phyloP scores from a whole-genome alignment of 2,329 filamentous ascomycete species.

The Scytalidium lignicola region DNA sequence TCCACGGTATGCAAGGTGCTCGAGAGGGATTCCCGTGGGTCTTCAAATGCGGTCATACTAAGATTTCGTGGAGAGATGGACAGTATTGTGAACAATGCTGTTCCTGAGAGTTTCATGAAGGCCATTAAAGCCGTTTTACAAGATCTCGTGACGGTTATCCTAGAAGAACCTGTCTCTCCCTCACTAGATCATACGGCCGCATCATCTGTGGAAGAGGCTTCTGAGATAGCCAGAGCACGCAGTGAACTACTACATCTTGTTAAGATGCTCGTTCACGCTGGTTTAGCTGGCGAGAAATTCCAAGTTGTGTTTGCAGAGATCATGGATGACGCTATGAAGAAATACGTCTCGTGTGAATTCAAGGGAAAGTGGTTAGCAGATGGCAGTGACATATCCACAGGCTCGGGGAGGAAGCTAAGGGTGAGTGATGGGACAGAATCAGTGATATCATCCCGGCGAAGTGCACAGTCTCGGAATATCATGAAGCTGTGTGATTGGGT shows the following conservation, averaged over 20 bases:
- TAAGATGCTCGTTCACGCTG: constrained; percentile 56
- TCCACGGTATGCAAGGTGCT: constrained; percentile 46
- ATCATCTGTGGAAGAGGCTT: constrained; percentile 6
- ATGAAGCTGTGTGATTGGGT: constrained; percentile 61
- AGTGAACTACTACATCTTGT: constrained; percentile 51
- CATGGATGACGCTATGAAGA: constrained; percentile 60
- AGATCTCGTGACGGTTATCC: constrained; percentile 45
- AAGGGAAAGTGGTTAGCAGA: constrained; percentile 52
- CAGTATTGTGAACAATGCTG: constrained; percentile 60
- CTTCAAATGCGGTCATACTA: constrained; percentile 33
- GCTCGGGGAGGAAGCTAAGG: background rate
- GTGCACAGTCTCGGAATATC: constrained; percentile 49
- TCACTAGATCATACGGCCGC: background rate
- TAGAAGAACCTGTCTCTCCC: constrained; percentile 24
- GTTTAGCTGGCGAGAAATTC: constrained; percentile 63
- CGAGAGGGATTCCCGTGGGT: constrained; percentile 26
- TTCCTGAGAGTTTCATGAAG: constrained; percentile 46
- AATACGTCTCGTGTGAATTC: constrained; percentile 58
- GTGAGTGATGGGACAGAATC: constrained; percentile 14
- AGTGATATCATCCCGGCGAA: constrained; percentile 26
- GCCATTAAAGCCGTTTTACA: constrained; percentile 51
- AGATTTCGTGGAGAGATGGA: constrained; percentile 59
- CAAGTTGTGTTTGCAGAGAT: constrained; percentile 68
- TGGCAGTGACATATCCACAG: background rate
- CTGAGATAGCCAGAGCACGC: constrained; percentile 34